Evolutionary conservation across 768 basidiomycete genomes (phyloP), one percentile per base, ranked within the genome.

Genomic region (Nevesoporus exiguus): DNA sequence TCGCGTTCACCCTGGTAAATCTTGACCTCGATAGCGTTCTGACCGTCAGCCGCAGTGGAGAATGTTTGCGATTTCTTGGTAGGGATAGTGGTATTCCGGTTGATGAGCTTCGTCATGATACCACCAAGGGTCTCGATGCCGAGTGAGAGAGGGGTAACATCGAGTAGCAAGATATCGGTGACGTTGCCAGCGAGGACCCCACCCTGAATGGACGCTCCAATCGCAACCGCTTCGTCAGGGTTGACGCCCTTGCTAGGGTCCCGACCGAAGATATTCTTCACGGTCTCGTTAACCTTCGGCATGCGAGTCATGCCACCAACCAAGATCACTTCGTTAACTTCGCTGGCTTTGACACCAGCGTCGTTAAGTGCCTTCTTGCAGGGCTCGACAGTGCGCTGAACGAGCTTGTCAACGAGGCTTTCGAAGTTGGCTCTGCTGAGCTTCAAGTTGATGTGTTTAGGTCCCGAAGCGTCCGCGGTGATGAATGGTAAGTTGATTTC

Each of bases 1-100:
- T 98, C 97, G 77, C 97, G 95, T 79, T 99, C 97, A 67, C 97
- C 97, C 76, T 99, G 97, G 81, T 84, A 99, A 63, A 99, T 94
- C 85, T 98, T 98, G 73, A 99, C 96, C 73, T 98, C 95, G 61
- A 99, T 98, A 34, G 96, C 95, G n/a, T 90, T 96, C 75, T 99
- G 97, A 49, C 97, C 96, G 58, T 99, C 97, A 36, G 96, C 96
- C 37, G 97, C 96, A 15, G 97, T 99, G 5, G 96, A 98, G 82
- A 99, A 98, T 41, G 88, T 90, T 73, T 98, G 96, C 0, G 93
- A 94, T 83, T 99, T 99, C 82, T 99, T 99, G 62, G 96, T 98
- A 5, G 97, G 97, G 74, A 98, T 98, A 54, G 97, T 98, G 11
- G 97, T 99, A 79, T 99, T 99, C 55, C 97, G 89, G 68, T 80